Conservation (phyloP, 176 grass and related monocot genomes). For the Urochloa ruziziensis region DNA sequence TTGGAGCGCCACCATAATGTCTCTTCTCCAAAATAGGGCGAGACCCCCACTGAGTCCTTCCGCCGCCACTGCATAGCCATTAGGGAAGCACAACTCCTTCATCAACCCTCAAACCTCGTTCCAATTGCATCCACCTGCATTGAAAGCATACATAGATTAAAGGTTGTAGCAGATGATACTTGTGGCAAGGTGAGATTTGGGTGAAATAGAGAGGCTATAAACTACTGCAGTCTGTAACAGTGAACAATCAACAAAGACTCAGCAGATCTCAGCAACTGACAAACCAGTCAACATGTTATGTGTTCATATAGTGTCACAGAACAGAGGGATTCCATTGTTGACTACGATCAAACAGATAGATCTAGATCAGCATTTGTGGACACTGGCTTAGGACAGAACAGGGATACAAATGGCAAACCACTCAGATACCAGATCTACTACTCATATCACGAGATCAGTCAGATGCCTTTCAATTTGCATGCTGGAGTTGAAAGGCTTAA, state of each 20-base stretch:
- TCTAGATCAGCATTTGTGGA: not conserved
- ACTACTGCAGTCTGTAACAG: not conserved
- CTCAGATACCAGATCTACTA: slow-evolving; percentile 65
- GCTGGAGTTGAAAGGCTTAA: too few relatives aligned
- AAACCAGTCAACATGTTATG: not conserved
- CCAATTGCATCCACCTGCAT: slow-evolving; percentile 63
- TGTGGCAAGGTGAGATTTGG: not conserved
- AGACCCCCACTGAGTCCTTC: too few relatives aligned
- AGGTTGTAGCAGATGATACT: not conserved
- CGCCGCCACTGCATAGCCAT: too few relatives aligned
- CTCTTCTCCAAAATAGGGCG: too few relatives aligned
- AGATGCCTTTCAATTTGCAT: too few relatives aligned
- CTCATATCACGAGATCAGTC: too few relatives aligned
- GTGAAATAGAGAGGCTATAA: slow-evolving; percentile 1
- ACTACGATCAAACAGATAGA: not conserved
- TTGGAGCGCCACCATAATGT: too few relatives aligned
- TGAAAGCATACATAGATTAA: slow-evolving; percentile 7
- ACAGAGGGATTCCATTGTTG: not conserved
- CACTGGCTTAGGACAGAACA: not conserved
- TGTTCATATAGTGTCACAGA: not conserved
- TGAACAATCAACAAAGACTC: slow-evolving; percentile 18
- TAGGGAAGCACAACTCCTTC: too few relatives aligned
- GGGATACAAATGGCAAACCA: not conserved
- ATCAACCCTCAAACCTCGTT: slow-evolving; percentile 54
- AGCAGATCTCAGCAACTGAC: not conserved